Base-by-base conservation (phyloP, 2,329 filamentous ascomycete species). In the Myriosclerotinia duriaeana region DNA sequence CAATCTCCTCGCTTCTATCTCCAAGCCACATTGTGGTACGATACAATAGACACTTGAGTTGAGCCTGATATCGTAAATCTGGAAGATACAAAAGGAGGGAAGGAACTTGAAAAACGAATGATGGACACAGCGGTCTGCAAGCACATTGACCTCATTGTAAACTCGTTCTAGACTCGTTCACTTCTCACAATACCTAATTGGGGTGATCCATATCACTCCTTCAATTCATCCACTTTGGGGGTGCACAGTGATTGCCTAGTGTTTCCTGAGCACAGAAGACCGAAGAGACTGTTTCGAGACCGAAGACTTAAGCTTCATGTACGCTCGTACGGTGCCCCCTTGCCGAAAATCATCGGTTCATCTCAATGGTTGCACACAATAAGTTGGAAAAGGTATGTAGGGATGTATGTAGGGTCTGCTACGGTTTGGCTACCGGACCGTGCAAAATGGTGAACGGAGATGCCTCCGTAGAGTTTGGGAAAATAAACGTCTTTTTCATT, bases 201-300 rank as follows among this genome's bases (percentile, higher is more conserved):
- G 44, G 30, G 38, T 50, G 30, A 30, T 17, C 20, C 30, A 17
- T 20, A 15, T 1, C 26, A 20, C 50, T 46, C 26, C 58, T 50
- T n/a, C n/a, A 61, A 46, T 26, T 36, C 14, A 30, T 50, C 11
- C n/a, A 3, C 14, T 20, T 48, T 48, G 22, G 9, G 9, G 34
- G 46, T 26, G 30, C 58, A 38, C 56, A 60, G 56, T 48, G 42
- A 9, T 5, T 26, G 14, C 26, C 58, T 34, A 50, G 20, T 61
- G 58, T 61, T 61, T 52, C 58, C 22, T 44, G 34, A 60, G 58
- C 36, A 61, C 46, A 38, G 15, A 36, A 38, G n/a, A 48, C 44
- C 20, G 34, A 61, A 36, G 46, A 50, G 44, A 26, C 50, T 34
- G 20, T 34, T 34, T 34, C 30, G 6, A 34, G 58, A 50, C 34